Base-by-base conservation (phyloP, 192 early-diverging fungal genomes). In the Polychytrium aggregatum region DNA sequence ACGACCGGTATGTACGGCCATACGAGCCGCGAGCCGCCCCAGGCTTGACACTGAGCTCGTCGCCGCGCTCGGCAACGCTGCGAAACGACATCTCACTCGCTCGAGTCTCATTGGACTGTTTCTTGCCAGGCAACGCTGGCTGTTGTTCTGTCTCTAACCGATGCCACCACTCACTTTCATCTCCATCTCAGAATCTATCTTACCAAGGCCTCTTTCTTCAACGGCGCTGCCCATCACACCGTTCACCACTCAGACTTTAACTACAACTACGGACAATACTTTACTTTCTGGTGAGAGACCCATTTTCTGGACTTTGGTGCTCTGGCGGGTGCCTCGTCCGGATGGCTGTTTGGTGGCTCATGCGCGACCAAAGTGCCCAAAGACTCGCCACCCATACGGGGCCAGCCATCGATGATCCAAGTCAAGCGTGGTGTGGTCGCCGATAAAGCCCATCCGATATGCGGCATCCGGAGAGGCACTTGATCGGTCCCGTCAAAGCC, bases 251-350 rank as follows among this genome's bases (percentile, higher is more conserved):
- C 92, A 38, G 92, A 98, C 68, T 98, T 98, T 65, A 94, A 96
- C 75, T 98, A 96, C 79, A 98, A 98, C 72, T 98, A 90, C 58
- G 95, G 95, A 1, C 95, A 98, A 70, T 98, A 94, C 64, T 89
- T 87, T 18, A 98, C 94, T 11, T 52, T 98, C n/a, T 98, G 91
- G 84, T 90, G 87, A 53, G 76, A n/a, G n/a, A n/a, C n/a, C n/a
- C n/a, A n/a, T n/a, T n/a, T n/a, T n/a, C 79, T 27, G 1, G 81
- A 13, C 81, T 80, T n/a, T 47, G 69, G 72, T 36, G 16, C 7
- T 53, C 7, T 50, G 22, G 8, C 18, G 22, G n/a, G n/a, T 41
- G 10, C 36, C 41, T 50, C 22, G 10, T 43, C 21, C n/a, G n/a
- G n/a, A n/a, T n/a, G n/a, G n/a, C n/a, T n/a, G n/a, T n/a, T n/a